phyloP scores from a whole-genome alignment of 2,329 filamentous ascomycete genomes.

The Talaromyces funiculosus region DNA sequence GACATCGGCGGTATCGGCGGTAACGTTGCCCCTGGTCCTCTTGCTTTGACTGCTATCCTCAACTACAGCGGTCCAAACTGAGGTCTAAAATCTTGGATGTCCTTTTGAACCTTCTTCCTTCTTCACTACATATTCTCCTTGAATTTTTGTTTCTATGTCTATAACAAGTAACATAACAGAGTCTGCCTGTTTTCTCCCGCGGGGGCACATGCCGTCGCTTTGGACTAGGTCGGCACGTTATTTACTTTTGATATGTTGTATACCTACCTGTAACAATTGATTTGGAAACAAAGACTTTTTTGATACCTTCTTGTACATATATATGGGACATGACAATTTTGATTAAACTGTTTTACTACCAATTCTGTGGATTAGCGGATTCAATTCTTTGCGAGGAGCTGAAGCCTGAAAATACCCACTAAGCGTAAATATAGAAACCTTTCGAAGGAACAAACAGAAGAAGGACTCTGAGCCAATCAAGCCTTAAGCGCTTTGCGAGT shows the following conservation, averaged over 20 bases:
- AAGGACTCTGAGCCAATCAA: background rate
- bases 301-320: constrained; percentile 10
- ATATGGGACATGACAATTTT: constrained; percentile 3
- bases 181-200: background rate
- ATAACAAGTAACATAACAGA: constrained; percentile 1
- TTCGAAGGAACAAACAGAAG: background rate
- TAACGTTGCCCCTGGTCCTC: constrained; percentile 21
- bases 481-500: background rate
- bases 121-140: constrained; percentile 8
- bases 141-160: constrained; percentile 4
- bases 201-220: background rate
- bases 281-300: constrained; percentile 6
- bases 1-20: constrained; percentile 28
- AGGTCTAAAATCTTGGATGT: background rate
- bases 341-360: background rate
- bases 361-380: background rate
- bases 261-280: constrained; percentile 9
- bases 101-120: background rate
- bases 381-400: background rate
- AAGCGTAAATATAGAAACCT: background rate
- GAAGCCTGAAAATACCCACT: background rate
- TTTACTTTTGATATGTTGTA: constrained; percentile 3
- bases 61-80: constrained; percentile 24
- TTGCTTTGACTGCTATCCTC: constrained; percentile 29
- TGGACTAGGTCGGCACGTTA: background rate